These are phyloP conservation scores for Nicotiana rustica DNA, from an alignment of 305 asterid genomes.

Conservation along the genomic window DNA sequence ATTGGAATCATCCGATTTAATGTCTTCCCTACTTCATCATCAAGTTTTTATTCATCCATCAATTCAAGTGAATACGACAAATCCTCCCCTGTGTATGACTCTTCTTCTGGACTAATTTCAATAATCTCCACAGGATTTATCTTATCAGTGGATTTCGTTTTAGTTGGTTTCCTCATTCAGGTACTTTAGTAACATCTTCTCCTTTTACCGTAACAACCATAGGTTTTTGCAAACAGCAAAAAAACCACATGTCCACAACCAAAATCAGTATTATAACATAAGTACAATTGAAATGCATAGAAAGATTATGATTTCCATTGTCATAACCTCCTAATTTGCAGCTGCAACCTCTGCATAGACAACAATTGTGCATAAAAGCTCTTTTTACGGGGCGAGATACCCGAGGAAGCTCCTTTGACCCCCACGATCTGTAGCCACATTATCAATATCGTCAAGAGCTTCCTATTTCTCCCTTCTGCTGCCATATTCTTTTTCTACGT, in stretches of 20 bases:
- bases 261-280: neutral
- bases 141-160: too few species aligned
- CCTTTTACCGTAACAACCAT: too few species aligned
- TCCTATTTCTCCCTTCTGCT: constrained; percentile 69
- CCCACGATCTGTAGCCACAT: constrained; percentile 60
- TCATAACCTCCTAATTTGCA: constrained; percentile 57
- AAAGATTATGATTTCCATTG: constrained; percentile 10
- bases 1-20: constrained; percentile 93
- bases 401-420: constrained; percentile 69
- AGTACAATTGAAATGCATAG: too few species aligned
- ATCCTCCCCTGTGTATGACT: constrained; percentile 58
- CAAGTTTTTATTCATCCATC: constrained; percentile 71
- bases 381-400: constrained; percentile 80
- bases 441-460: constrained; percentile 91
- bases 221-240: too few species aligned
- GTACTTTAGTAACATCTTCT: too few species aligned
- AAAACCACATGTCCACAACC: too few species aligned
- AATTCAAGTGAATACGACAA: constrained; percentile 73
- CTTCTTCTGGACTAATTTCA: constrained; percentile 60
- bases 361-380: constrained; percentile 81
- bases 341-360: constrained; percentile 74
- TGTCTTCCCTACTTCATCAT: constrained; percentile 88
- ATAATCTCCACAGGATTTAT: too few species aligned
- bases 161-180: too few species aligned
- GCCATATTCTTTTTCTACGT: constrained; percentile 69